These are phyloP conservation scores for Penicillium capsulatum DNA, from an alignment of 2,329 filamentous ascomycete species.

Conservation along the genomic window DNA sequence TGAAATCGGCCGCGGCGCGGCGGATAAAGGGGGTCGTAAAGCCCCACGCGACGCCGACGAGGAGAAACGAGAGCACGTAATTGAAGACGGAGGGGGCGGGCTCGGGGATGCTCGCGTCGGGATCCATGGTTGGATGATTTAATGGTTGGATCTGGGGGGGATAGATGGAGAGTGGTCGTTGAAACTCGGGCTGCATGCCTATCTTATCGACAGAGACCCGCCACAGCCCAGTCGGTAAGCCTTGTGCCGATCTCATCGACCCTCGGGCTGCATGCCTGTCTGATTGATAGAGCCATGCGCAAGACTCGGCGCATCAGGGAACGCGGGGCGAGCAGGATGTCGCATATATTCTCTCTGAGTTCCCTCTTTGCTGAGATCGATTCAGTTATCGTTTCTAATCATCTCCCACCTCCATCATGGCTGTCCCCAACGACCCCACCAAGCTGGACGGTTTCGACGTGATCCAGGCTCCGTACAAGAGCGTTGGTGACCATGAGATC, in stretches of 20 bases:
- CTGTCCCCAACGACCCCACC: conserved; percentile 9
- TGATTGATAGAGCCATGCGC: too few relatives aligned
- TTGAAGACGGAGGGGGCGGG: conserved; percentile 55
- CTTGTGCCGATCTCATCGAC: too few relatives aligned
- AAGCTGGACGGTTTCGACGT: conserved; percentile 38
- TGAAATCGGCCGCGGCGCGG: conserved; percentile 72
- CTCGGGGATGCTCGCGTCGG: conserved; percentile 26
- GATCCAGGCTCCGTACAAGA: conserved; percentile 42
- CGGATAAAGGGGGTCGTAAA: conserved; percentile 91
- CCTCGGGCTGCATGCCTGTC: too few relatives aligned
- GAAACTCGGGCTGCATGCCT: too few relatives aligned
- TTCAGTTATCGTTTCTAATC: too few relatives aligned
- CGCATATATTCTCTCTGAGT: too few relatives aligned
- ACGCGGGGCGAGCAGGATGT: too few relatives aligned
- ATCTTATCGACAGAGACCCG: too few relatives aligned
- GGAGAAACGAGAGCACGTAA: conserved; percentile 82
- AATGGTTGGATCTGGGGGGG: not conserved
- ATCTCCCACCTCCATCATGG: conserved; percentile 7
- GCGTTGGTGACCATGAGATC: conserved; percentile 36
- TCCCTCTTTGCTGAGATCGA: too few relatives aligned
- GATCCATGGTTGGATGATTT: conserved; percentile 26
- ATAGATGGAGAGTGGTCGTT: not conserved
- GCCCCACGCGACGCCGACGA: conserved; percentile 90
- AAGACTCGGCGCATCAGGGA: too few relatives aligned
- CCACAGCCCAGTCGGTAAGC: too few relatives aligned